Base-by-base conservation (phyloP, 164 flowering plant species). In the Litsea cubeba region DNA sequence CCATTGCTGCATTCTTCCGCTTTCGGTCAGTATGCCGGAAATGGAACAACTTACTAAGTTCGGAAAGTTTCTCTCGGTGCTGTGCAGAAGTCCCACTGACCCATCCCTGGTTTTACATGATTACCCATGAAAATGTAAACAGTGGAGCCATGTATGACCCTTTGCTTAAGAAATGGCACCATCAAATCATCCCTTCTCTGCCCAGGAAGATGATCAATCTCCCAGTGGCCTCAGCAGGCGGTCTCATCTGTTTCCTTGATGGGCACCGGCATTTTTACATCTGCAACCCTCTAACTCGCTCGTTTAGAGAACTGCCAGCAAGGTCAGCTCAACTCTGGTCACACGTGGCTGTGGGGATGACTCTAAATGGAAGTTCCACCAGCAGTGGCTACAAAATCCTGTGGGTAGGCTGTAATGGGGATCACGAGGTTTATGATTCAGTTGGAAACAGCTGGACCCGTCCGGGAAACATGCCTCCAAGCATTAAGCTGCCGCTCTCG, bases 221-320 rank as follows among this genome's bases (percentile, higher is more conserved):
- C 77, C 98, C 97, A 71, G 89, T 92, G 71, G 97, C 98, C 74
- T 95, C 97, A 12, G 94, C 95, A n/a, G 97, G 97, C 60, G 98
- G 98, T 50, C 88, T 94, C 18, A 85, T 94, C 32, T 94, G 98
- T 76, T 91, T 92, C 73, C 85, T 88, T 51, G 97, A 94, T 67
- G 88, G 91, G 26, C 91, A 92, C 71, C 76, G 86, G 72, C 86
- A 87, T 77, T 91, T 92, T 82, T 91, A 81, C 70, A 88, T 94
- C 5, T 89, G 95, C 83, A 94, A 94, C 83, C 98, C 98, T 25
- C 78, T 95, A 22, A 95, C 92, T 46, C 84, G 80, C 66, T 85
- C 95, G 35, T 86, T 86, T 77, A 91, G 78, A 74, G 93, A 87
- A 84, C 79, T 94, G 80, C 97, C 96, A 12, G 82, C 89, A 28